Evolutionary conservation across 116 monocot genomes (phyloP).

Genomic region (Cymodocea nodosa): DNA sequence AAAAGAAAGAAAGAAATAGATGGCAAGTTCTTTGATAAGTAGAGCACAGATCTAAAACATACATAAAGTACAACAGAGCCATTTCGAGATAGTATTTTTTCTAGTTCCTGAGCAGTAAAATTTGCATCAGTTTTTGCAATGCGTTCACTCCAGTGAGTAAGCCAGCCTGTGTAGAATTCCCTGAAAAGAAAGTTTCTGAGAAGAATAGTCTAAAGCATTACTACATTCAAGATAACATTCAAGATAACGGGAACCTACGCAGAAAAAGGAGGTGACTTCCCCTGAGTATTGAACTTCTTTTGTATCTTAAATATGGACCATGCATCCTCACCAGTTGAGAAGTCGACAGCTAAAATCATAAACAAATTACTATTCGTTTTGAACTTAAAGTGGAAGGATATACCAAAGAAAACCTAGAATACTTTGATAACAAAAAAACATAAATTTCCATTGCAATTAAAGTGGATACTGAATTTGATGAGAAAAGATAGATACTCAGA

Average conservation of each 20-base stretch:
- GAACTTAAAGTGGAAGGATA: no score
- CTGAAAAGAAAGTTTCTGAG: conserved; percentile 23
- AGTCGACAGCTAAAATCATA: conserved; percentile 70
- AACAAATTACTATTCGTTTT: not conserved
- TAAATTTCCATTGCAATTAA: no score
- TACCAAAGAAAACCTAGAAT: no score
- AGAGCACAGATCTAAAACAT: conserved; percentile 11
- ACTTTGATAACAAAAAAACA: no score
- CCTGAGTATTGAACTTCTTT: conserved; percentile 76
- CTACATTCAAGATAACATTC: not conserved
- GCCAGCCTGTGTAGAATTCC: conserved; percentile 99
- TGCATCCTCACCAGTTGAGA: conserved; percentile 81
- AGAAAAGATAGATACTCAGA: no score
- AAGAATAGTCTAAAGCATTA: conserved; percentile 1
- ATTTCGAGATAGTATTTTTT: conserved; percentile 67
- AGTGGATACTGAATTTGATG: no score
- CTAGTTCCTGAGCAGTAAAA: conserved; percentile 41
- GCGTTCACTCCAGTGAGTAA: conserved; percentile 86
- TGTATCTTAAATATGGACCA: conserved; percentile 78
- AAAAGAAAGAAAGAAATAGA: not conserved
- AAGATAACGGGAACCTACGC: conserved; percentile 22
- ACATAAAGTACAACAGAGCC: conserved; percentile 97
- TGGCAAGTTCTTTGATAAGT: not conserved
- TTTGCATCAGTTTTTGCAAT: conserved; percentile 62
- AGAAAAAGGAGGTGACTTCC: conserved; percentile 89